Base-by-base conservation (phyloP, 352 stramenopile species). In the Pythium rishiriense region DNA sequence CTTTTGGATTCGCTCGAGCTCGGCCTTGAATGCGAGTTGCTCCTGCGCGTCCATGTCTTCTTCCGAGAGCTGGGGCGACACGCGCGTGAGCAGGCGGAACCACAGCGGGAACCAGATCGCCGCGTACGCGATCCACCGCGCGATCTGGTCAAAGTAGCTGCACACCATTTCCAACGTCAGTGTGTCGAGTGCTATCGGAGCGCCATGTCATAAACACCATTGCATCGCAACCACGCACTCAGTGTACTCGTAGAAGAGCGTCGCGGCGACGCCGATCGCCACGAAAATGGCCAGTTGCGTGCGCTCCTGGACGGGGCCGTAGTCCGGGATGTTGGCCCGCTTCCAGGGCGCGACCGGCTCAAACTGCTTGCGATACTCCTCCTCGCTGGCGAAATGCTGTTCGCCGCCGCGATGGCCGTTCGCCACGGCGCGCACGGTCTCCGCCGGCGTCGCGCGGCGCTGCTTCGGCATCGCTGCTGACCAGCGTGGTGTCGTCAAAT, bases 261-360 rank as follows among this genome's bases (percentile, higher is more conserved):
- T 93, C n/a, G 82, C 79, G 29, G 51, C 11, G n/a, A 88, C 26
- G n/a, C 86, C 86, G 28, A 94, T 76, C 45, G 74, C 35, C 17
- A 82, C 46, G 62, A 94, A 94, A 68, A 88, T 88, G 61, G 80
- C 33, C 25, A 89, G 68, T 51, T 92, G 75, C 19, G 83, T 78
- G 45, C 66, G 53, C 53, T 94, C 83, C 28, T 81, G 49, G 19
- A 93, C 70, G 22, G 82, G 83, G 0, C 86, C 86, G 60, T 87
- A 89, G 68, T 94, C 86, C 7, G 86, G 86, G 57, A 94, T 94
- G 61, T 88, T 73, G 29, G 81, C 67, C 39, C 82, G 81, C 28
- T 93, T 91, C 86, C 86, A 94, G 6, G 86, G 86, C 53, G 86
- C 83, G 35, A 94, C 81, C 4, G 84, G 84, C 62, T 94, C 86